These are phyloP conservation scores for Colletotrichum gloeosporioides DNA, from an alignment of 2,329 filamentous ascomycete species.

Conservation along the genomic window DNA sequence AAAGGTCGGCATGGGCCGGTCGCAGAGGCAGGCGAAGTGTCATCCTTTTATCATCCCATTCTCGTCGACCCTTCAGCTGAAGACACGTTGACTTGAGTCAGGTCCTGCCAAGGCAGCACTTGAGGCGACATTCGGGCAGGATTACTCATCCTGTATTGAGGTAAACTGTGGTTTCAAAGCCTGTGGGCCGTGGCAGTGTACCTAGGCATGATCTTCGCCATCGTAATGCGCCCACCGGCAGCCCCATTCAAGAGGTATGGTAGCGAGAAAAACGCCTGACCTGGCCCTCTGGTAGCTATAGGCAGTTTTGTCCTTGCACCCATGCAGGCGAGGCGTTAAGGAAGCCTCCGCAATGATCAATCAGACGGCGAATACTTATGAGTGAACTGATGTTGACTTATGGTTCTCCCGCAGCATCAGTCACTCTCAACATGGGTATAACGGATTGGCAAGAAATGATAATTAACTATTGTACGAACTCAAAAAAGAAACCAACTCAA, in stretches of 20 bases:
- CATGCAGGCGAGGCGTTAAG: neutral
- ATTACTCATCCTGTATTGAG: neutral
- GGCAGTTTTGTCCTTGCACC: neutral
- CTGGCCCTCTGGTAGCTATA: fast-evolving
- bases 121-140: neutral
- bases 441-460: neutral
- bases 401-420: neutral
- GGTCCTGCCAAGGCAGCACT: neutral
- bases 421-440: neutral
- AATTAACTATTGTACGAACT: neutral
- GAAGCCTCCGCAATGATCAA: neutral
- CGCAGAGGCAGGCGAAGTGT: neutral
- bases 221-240: neutral
- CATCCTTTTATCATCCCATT: neutral
- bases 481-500: neutral
- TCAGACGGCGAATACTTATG: neutral
- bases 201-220: neutral
- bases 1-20: neutral
- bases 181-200: neutral
- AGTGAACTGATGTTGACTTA: neutral
- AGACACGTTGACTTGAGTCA: neutral
- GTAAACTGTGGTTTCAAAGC: neutral
- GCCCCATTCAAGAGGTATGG: neutral
- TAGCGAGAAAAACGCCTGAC: neutral
- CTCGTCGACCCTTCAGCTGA: neutral